Evolutionary conservation across 768 basidiomycete genomes (phyloP).

Genomic region (Lentinula aciculospora): DNA sequence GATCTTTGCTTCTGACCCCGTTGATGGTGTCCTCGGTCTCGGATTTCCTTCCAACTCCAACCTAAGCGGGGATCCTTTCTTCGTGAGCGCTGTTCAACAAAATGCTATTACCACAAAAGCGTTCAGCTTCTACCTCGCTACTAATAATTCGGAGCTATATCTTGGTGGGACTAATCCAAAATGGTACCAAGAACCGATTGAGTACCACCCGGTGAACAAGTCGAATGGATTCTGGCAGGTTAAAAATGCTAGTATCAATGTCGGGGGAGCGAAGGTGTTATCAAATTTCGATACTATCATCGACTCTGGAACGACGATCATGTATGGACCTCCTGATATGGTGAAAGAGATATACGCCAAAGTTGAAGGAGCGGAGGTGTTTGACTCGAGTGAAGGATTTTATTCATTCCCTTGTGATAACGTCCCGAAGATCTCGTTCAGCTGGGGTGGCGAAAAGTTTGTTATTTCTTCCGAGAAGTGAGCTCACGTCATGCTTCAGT

Average conservation of each 20-base stretch:
- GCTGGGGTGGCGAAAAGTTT: slow-evolving; percentile 29
- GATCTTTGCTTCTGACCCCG: slow-evolving; percentile 17
- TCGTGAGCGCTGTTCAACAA: slow-evolving; percentile 33
- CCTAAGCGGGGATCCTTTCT: slow-evolving; percentile 25
- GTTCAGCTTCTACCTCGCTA: slow-evolving; percentile 41
- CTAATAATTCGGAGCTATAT: slow-evolving; percentile 39
- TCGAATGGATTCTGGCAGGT: slow-evolving; percentile 22
- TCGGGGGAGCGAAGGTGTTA: slow-evolving; percentile 9
- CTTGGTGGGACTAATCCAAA: slow-evolving; percentile 43
- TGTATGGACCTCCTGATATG: slow-evolving; percentile 21
- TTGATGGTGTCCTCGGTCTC: slow-evolving; percentile 24
- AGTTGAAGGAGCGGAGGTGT: slow-evolving; percentile 18
- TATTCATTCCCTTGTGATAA: slow-evolving; percentile 28
- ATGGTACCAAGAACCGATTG: slow-evolving; percentile 36
- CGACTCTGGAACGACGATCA: slow-evolving; percentile 32
- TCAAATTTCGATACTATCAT: slow-evolving; percentile 20
- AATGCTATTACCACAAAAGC: slow-evolving; percentile 23
- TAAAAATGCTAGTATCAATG: slow-evolving; percentile 11
- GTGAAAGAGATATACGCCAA: slow-evolving; percentile 19
- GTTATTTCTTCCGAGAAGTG: slow-evolving; percentile 37
- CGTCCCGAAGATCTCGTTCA: slow-evolving; percentile 24
- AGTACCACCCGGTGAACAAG: slow-evolving; percentile 23
- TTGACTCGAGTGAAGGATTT: slow-evolving; percentile 13
- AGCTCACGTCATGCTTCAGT: no score
- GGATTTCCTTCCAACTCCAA: slow-evolving; percentile 29